Base-by-base conservation (phyloP, 1,284 basidiomycete species). In the Austroboletus novae-zelandiae region DNA sequence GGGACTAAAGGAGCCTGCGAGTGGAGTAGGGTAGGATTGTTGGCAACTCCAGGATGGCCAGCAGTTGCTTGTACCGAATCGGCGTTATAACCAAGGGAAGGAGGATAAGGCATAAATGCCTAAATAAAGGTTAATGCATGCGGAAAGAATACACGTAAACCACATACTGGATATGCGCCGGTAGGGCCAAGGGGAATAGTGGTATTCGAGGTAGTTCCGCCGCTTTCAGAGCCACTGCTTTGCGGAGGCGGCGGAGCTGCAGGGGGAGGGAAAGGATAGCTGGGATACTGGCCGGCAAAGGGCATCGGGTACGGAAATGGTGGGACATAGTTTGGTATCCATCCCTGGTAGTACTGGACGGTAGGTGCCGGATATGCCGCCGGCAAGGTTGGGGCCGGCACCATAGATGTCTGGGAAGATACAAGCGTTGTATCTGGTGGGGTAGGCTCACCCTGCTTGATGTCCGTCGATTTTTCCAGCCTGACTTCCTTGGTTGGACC, bases 1-100 rank as follows among this genome's bases (percentile, higher is more conserved):
- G 86, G 80, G 36, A 77, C 70, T 14, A 88, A 68, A 29, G 86
- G 84, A 13, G 84, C 77, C 62, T 83, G 81, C 30, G 67, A 54
- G 37, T 66, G 64, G 47, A 66, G 45, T 7, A 60, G 56, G 32
- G 61, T 59, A 32, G 68, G 56, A 46, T 58, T 57, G 35, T 40
- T 64, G 63, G 45, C 31, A 34, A 56, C 31, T 53, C 57, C 43
- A n/a, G 52, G 41, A 60, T 45, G 64, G 18, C 55, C 44, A 46
- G 64, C 27, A 23, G 47, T 34, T 13, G 67, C 27, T 69, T 70
- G 61, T 2, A 47, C 47, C 14, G 54, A 45, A 41, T 68, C 53
- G 55, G 55, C 27, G 25, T 30, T 14, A 25, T 68, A 67, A 37
- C 64, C 62, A 30, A 71, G 52, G 15, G 70, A 60, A 50, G 73